Evolutionary conservation across 148 eudicot species (phyloP).

Genomic region (Silene latifolia): DNA sequence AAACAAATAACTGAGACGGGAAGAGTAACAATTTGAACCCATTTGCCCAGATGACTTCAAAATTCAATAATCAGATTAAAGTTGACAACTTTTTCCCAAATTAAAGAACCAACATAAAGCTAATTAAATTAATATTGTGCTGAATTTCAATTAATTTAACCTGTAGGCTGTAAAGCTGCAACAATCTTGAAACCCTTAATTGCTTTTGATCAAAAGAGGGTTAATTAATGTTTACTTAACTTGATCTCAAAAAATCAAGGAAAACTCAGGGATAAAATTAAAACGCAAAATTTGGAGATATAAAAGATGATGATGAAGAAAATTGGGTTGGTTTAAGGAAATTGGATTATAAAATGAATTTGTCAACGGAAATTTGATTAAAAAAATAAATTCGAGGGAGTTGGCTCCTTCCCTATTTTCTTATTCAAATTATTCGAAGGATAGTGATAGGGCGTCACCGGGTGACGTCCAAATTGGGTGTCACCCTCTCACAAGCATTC

Average conservation of each 20-base stretch:
- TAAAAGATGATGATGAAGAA: too few species aligned
- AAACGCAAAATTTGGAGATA: not conserved
- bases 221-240: not conserved
- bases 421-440: too few species aligned
- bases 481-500: too few species aligned
- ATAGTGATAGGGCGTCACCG: too few species aligned
- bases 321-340: too few species aligned
- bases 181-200: constrained; percentile 14
- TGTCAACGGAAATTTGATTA: too few species aligned
- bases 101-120: not conserved
- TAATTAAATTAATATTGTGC: not conserved
- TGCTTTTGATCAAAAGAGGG: constrained; percentile 2
- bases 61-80: not conserved
- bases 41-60: constrained; percentile 2
- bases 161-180: constrained; percentile 6
- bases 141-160: not conserved
- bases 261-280: not conserved
- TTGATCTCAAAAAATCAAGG: not conserved
- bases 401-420: too few species aligned
- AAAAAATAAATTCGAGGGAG: too few species aligned
- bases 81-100: not conserved
- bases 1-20: not conserved
- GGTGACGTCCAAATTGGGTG: too few species aligned
- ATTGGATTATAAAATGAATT: too few species aligned
- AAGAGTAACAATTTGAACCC: not conserved